phyloP scores from a whole-genome alignment of 305 asterid genomes.

The Fraxinus paxiana region DNA sequence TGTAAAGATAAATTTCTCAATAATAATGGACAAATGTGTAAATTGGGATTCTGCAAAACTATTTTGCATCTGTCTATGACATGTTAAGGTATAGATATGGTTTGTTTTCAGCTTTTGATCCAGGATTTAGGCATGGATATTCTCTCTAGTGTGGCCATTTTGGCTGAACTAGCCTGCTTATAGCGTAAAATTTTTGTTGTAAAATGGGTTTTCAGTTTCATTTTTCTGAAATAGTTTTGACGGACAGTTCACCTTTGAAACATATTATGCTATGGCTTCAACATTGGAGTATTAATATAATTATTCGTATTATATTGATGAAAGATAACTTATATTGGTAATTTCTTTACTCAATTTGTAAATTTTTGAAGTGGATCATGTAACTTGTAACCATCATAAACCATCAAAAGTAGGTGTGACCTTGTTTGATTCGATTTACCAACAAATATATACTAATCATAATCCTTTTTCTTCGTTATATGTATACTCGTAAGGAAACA shows the following conservation, averaged over 20 bases:
- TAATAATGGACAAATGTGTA: background rate
- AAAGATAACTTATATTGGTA: background rate
- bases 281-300: background rate
- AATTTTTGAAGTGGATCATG: background rate
- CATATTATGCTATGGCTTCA: background rate
- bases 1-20: background rate
- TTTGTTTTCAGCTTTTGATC: background rate
- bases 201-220: background rate
- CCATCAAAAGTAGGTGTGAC: background rate
- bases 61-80: background rate
- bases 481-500: background rate
- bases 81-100: background rate
- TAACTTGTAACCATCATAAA: too few relatives aligned
- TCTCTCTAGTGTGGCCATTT: background rate
- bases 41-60: background rate
- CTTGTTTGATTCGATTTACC: background rate
- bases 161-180: background rate
- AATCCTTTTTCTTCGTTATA: background rate
- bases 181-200: background rate
- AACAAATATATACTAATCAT: background rate
- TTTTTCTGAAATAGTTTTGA: too few relatives aligned
- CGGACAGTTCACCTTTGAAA: background rate
- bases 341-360: background rate
- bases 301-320: background rate
- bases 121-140: background rate